Conservation (phyloP, 768 basidiomycete species). For the Rhizopogon vinicolor region DNA sequence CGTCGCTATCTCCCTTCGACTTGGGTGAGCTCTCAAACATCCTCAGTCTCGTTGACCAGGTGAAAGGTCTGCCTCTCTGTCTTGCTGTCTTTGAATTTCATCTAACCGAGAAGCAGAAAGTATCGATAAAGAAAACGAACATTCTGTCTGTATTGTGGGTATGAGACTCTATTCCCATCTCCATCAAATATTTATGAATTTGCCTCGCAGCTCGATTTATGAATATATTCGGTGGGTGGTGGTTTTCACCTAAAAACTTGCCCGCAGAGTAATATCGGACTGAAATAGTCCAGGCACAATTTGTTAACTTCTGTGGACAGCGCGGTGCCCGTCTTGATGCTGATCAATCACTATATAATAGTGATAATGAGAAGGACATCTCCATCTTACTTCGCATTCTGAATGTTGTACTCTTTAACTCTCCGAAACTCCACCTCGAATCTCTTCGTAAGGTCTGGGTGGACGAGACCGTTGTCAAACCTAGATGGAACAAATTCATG, state of each 20-base stretch:
- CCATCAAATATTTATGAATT: background rate
- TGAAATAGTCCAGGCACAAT: constrained; percentile 19
- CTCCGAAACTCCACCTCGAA: constrained; percentile 40
- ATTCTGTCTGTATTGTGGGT: constrained; percentile 6
- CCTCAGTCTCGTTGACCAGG: constrained; percentile 20
- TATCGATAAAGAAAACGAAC: constrained; percentile 1
- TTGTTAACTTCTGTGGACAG: constrained; percentile 34
- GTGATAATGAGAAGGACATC: background rate
- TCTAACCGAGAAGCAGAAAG: constrained; percentile 2
- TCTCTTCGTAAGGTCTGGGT: constrained; percentile 40
- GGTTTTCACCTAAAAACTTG: background rate
- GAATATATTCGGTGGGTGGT: constrained; percentile 3
- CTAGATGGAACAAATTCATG: constrained; percentile 38
- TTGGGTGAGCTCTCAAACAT: constrained; percentile 32
- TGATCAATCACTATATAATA: constrained; percentile 18
- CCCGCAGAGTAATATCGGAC: background rate
- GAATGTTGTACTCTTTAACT: constrained; percentile 34
- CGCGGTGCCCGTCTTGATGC: constrained; percentile 29
- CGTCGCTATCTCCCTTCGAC: constrained; percentile 34
- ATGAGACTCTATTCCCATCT: background rate
- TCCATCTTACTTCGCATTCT: background rate
- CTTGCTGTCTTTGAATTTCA: background rate
- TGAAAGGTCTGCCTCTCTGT: constrained; percentile 27
- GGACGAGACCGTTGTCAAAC: constrained; percentile 35
- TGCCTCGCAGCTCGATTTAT: constrained; percentile 2